Conservation (phyloP, 2,329 filamentous ascomycete genomes). For the Elsinoe arachidis region DNA sequence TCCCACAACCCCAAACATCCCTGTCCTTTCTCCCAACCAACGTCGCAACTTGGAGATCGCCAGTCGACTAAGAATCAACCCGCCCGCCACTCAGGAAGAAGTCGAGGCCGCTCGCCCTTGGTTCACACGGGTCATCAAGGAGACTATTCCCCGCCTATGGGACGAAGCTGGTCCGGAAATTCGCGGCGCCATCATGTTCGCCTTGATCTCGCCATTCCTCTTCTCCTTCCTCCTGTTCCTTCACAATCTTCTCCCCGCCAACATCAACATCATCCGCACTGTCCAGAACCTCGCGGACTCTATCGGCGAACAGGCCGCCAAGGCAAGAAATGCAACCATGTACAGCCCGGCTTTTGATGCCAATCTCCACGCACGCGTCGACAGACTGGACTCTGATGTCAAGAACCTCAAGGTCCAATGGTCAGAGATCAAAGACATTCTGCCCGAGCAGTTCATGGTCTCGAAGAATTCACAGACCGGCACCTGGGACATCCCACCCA, state of each 20-base stretch:
- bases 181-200: not conserved
- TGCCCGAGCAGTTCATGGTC: constrained; percentile 53
- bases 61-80: not conserved
- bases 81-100: constrained; percentile 15
- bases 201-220: not conserved
- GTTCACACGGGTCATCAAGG: constrained; percentile 11
- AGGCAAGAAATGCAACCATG: constrained; percentile 3
- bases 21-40: not conserved
- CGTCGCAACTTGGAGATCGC: not conserved
- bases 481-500: constrained; percentile 45
- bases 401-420: constrained; percentile 16
- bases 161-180: not conserved
- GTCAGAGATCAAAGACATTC: constrained; percentile 34
- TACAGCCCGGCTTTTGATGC: constrained; percentile 7
- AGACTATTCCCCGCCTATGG: constrained; percentile 14
- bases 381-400: constrained; percentile 2
- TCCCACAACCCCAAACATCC: not conserved
- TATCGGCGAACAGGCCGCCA: constrained; percentile 10
- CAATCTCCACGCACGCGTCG: not conserved
- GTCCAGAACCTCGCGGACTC: constrained; percentile 1
- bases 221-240: not conserved
- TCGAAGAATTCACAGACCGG: constrained; percentile 43
- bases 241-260: not conserved
- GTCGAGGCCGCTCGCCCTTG: constrained; percentile 15
- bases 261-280: constrained; percentile 5